A percentile compares a stretch with the other conserved stretches of the same genome.
Conservation (phyloP, 257 asterid species). For the Haberlea rhodopensis region DNA sequence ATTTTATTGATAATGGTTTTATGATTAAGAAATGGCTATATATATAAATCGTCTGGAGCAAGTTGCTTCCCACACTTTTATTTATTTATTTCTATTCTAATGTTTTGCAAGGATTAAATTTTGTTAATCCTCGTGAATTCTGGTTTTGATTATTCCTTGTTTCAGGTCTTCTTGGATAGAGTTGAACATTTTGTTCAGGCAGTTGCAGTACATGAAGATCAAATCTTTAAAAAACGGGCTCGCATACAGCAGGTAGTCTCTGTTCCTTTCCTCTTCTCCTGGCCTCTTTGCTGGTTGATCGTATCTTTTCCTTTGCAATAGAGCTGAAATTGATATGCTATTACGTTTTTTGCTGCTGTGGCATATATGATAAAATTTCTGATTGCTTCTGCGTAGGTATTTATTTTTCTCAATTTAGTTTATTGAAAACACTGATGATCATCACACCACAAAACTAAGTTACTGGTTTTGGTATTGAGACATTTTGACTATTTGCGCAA, state of each 20-base stretch:
- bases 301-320: slow-evolving; percentile 9
- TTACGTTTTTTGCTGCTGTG: slow-evolving; percentile 17
- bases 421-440: no score
- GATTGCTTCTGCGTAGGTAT: background rate
- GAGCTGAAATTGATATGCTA: slow-evolving; percentile 16
- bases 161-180: slow-evolving; percentile 79
- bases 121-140: background rate
- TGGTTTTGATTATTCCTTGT: slow-evolving; percentile 23
- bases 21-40: slow-evolving; percentile 16
- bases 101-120: background rate
- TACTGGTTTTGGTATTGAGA: background rate
- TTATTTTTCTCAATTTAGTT: background rate
- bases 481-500: no score
- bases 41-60: slow-evolving; percentile 12
- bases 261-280: slow-evolving; percentile 18
- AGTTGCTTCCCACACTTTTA: background rate
- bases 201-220: slow-evolving; percentile 76
- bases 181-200: slow-evolving; percentile 90
- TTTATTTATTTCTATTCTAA: slow-evolving; percentile 9
- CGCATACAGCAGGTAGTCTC: slow-evolving; percentile 72
- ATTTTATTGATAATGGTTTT: slow-evolving; percentile 9
- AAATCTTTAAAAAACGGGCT: slow-evolving; percentile 80
- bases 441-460: background rate
- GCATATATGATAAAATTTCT: slow-evolving; percentile 11
- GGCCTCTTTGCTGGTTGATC: slow-evolving; percentile 15